Conservation (phyloP, 805 yeast species). For the Myxozyma mucilagina region DNA sequence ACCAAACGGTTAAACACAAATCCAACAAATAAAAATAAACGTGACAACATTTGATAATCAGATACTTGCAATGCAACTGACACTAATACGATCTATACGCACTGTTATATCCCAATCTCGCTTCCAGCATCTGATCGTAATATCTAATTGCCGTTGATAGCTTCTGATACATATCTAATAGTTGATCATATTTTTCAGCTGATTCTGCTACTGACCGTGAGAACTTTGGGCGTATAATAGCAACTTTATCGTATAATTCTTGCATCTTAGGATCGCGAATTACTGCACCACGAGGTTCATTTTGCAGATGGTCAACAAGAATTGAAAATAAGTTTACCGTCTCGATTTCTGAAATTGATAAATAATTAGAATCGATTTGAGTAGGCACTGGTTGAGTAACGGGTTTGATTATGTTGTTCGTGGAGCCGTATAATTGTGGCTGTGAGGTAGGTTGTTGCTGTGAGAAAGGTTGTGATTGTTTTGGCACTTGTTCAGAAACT, state of each 20-base stretch:
- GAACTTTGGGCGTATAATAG: slow-evolving; percentile 67
- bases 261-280: slow-evolving; percentile 54
- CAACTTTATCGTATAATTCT: slow-evolving; percentile 59
- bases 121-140: slow-evolving; percentile 75
- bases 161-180: slow-evolving; percentile 74
- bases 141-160: slow-evolving; percentile 70
- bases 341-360: slow-evolving; percentile 66
- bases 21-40: not conserved
- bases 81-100: not conserved
- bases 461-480: slow-evolving; percentile 2
- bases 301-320: slow-evolving; percentile 55
- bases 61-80: not conserved
- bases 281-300: slow-evolving; percentile 48
- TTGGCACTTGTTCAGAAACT: slow-evolving; percentile 29
- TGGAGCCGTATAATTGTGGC: not conserved
- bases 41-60: not conserved
- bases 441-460: not conserved
- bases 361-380: slow-evolving; percentile 27
- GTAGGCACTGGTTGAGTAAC: not conserved
- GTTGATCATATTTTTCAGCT: slow-evolving; percentile 56
- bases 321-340: slow-evolving; percentile 67
- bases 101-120: slow-evolving; percentile 22
- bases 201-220: slow-evolving; percentile 60
- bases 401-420: not conserved
- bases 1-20: too few relatives aligned